A percentile compares a stretch with the other conserved stretches of the same genome.
These are phyloP conservation scores for Rhodamnia rubescens DNA, from an alignment of 345 rosid species.

Conservation along the genomic window DNA sequence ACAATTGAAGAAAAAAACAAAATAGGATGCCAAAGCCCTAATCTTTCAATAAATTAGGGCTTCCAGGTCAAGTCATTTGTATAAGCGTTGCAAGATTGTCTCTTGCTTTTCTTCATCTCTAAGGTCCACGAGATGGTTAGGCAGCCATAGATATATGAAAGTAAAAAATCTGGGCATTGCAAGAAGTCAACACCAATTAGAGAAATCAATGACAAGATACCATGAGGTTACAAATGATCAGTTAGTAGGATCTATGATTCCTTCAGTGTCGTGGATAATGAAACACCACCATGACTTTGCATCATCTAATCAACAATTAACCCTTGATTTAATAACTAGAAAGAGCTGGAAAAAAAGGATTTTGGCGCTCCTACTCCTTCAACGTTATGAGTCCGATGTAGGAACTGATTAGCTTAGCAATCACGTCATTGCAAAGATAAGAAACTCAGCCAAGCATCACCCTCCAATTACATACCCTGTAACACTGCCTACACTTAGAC, in stretches of 20 bases:
- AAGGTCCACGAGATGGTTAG: background rate
- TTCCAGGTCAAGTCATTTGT: background rate
- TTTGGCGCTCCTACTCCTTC: background rate
- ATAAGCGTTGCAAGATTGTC: background rate
- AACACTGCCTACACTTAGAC: conserved; percentile 89
- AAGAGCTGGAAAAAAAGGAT: background rate
- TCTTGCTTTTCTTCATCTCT: background rate
- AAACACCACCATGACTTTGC: background rate
- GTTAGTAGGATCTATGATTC: background rate
- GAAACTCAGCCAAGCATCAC: background rate
- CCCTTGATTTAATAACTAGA: background rate
- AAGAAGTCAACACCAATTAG: background rate
- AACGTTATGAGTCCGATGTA: background rate
- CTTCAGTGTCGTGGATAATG: background rate
- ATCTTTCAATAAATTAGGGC: background rate
- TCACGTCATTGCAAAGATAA: background rate
- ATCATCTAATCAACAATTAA: background rate
- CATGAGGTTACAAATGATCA: background rate
- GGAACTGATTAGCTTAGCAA: background rate
- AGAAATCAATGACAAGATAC: background rate
- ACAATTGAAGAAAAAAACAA: background rate
- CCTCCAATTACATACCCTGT: conserved; percentile 49
- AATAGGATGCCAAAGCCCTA: background rate
- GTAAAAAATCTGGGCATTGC: background rate
- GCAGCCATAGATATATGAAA: background rate